Evolutionary conservation across 2,329 filamentous ascomycete genomes (phyloP).

Genomic region (Cadophora sp.): DNA sequence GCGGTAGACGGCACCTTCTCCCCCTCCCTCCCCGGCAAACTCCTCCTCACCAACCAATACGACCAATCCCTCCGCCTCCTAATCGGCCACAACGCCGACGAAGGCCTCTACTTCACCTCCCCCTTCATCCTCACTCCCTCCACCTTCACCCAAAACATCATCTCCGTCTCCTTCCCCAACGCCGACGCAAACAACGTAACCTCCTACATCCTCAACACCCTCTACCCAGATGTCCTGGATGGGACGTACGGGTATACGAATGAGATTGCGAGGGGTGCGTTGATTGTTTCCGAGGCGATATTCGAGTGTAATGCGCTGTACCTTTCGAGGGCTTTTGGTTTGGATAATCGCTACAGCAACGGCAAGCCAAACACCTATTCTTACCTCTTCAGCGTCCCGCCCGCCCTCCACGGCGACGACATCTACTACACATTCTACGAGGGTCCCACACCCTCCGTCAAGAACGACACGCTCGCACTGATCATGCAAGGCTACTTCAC

Average conservation of each 20-base stretch:
- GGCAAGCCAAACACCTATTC: conserved; percentile 51
- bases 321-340: conserved; percentile 51
- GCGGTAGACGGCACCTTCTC: conserved; percentile 57
- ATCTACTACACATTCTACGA: conserved; percentile 59
- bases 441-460: conserved; percentile 33
- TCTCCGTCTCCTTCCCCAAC: conserved; percentile 27
- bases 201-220: conserved; percentile 50
- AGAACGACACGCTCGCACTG: conserved; percentile 41
- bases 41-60: conserved; percentile 52
- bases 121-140: conserved; percentile 38
- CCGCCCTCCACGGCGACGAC: conserved; percentile 59
- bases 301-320: conserved; percentile 61
- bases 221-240: conserved; percentile 57
- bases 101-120: conserved; percentile 50
- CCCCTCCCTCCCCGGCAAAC: conserved; percentile 52
- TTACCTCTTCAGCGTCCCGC: conserved; percentile 59
- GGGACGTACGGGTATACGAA: conserved; percentile 53
- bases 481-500: conserved; percentile 48
- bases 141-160: conserved; percentile 24
- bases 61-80: conserved; percentile 53
- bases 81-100: conserved; percentile 51
- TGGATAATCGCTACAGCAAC: background rate
- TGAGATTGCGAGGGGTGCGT: conserved; percentile 50
- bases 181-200: conserved; percentile 27
- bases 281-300: conserved; percentile 50